Evolutionary conservation across 768 basidiomycete genomes (phyloP), one percentile per base, ranked within the genome.

Genomic region (Lentinula raphanica): DNA sequence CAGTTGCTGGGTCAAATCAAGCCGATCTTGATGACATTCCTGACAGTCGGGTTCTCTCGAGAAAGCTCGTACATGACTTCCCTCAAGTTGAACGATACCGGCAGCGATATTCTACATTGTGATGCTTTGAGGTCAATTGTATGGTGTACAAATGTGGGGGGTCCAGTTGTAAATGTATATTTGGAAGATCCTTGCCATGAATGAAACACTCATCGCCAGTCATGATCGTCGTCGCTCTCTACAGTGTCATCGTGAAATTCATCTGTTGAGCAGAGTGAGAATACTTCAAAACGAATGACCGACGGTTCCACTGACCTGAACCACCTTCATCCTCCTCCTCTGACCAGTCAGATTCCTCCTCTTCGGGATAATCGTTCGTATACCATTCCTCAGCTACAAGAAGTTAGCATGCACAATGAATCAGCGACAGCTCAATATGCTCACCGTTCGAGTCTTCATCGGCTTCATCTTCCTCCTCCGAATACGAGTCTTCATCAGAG

Each of bases 391-490:
- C 90, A 17, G 86, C 90, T 91, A 63, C 5, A 54, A 32, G 23
- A 21, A 51, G 19, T 6, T 31, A 35, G 17, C 12, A 21, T 31
- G n/a, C 15, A 54, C 25, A 19, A 49, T 40, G 23, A 48, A 31
- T 15, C 5, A 49, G 39, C 60, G 49, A 58, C 29, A 45, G 35
- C 55, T 35, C 44, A 13, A 46, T 3, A 21, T 11, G 67, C 71
- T 38, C 45, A 89, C 90, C 88, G 69, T 92, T 92, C 0, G 90
- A 92, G 64, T 92, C 91, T 63, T 92, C 91, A 59, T 92, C 89
- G 3, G 82, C 90, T 62, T 88, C 86, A 58, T 89, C 90, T 60
- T 83, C 86, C 63, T 78, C 77, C 63, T 87, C 86, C 0, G 81
- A 83, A 39, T 85, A 86, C 21, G 85, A 86, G 9, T 79, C 74